phyloP scores from a whole-genome alignment of 805 yeast genomes.

The Myxozyma mucilagina region DNA sequence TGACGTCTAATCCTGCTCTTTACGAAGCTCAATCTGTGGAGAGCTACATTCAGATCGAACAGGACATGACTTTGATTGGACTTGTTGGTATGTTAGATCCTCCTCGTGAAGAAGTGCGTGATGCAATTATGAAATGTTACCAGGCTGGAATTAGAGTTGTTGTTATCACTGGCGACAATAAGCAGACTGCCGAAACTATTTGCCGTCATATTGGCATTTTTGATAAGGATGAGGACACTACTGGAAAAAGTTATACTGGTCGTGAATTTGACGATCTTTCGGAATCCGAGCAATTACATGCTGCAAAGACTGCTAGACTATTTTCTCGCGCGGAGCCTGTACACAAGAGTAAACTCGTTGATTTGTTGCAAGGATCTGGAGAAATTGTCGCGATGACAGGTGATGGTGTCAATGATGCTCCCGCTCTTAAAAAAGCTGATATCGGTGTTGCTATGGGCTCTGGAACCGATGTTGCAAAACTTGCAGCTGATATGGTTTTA shows the following conservation, averaged over 20 bases:
- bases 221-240: slow-evolving; percentile 35
- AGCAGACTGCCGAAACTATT: slow-evolving; percentile 50
- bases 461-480: slow-evolving; percentile 62
- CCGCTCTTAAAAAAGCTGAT: slow-evolving; percentile 62
- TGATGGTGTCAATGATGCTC: slow-evolving; percentile 67
- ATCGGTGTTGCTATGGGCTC: slow-evolving; percentile 66
- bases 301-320: slow-evolving; percentile 48
- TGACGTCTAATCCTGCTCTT: slow-evolving; percentile 23
- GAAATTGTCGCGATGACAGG: slow-evolving; percentile 66
- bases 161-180: slow-evolving; percentile 53
- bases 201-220: slow-evolving; percentile 51
- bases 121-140: slow-evolving; percentile 46
- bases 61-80: slow-evolving; percentile 46
- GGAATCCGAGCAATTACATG: slow-evolving; percentile 45
- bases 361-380: slow-evolving; percentile 47
- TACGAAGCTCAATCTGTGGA: slow-evolving; percentile 28
- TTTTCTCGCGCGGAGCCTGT: slow-evolving; percentile 60
- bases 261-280: slow-evolving; percentile 43
- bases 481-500: slow-evolving; percentile 58
- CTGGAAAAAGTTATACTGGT: slow-evolving; percentile 46
- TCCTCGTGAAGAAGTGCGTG: slow-evolving; percentile 50
- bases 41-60: slow-evolving; percentile 39
- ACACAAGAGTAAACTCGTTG: slow-evolving; percentile 55
- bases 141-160: slow-evolving; percentile 52
- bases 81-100: slow-evolving; percentile 53